phyloP scores from a whole-genome alignment of 768 basidiomycete species.

The Agaricus subrufescens region DNA sequence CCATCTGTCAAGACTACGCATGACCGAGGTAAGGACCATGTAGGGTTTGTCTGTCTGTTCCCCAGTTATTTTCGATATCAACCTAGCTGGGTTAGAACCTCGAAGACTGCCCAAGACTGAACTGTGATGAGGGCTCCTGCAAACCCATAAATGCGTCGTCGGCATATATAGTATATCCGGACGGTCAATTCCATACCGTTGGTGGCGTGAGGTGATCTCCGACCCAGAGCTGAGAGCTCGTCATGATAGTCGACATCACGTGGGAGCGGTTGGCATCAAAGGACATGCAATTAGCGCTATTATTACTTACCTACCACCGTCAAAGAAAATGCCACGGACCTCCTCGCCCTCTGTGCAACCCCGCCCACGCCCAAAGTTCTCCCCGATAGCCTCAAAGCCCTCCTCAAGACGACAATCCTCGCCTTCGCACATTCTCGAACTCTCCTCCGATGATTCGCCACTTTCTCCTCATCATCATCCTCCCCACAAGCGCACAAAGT shows the following conservation, averaged over 20 bases:
- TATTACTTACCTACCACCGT: background rate
- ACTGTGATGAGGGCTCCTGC: too few species aligned
- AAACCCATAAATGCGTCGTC: too few species aligned
- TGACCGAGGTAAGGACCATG: too few species aligned
- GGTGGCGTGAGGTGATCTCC: too few species aligned
- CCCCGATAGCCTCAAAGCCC: slow-evolving; percentile 2
- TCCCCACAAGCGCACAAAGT: background rate
- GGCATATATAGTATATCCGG: too few species aligned
- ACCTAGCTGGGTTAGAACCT: too few species aligned
- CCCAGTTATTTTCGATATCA: too few species aligned
- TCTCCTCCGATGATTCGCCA: slow-evolving; percentile 1
- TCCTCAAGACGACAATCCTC: slow-evolving; percentile 22
- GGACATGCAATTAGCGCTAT: background rate
- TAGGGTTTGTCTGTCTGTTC: too few species aligned
- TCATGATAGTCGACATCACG: slow-evolving; percentile 14
- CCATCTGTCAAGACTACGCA: too few species aligned
- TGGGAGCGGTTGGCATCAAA: background rate
- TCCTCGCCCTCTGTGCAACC: background rate
- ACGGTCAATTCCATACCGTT: too few species aligned
- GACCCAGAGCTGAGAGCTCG: slow-evolving; percentile 11
- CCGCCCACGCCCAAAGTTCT: slow-evolving; percentile 2
- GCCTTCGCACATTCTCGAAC: slow-evolving; percentile 14
- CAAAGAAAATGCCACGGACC: background rate
- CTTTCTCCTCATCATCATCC: slow-evolving; percentile 12
- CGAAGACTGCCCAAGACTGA: too few species aligned